Base-by-base conservation (phyloP, 2,329 filamentous ascomycete genomes). In the Cyanodermella asteris region DNA sequence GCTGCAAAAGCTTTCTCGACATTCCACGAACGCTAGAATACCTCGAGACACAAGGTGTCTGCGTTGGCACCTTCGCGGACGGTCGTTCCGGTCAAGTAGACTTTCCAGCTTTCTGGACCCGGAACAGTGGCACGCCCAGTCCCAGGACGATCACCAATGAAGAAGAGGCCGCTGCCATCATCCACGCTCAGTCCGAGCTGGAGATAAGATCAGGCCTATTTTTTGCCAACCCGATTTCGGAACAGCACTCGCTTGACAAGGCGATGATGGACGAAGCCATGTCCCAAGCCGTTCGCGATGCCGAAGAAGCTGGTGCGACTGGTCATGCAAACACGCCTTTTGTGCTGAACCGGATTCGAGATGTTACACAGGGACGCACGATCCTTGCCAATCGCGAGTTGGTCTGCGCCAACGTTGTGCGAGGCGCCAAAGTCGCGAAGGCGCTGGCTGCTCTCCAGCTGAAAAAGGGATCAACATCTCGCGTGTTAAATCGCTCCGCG, bases 1-100 rank as follows among this genome's bases (percentile, higher is more conserved):
- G 87, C 9, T 90, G 80, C 53, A 97, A 97, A 53, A 87, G 84
- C 33, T 94, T 97, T 47, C 59, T 97, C 18, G 87, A 97, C 43
- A 81, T 93, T 31, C 70, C 75, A 3, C 63, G 78, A 26, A 97
- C 87, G 0, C 59, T 97, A 5, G 87, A 97, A 52, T 72, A 69
- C 37, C 54, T 74, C 4, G 69, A 74, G 40, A 74, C 69, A 0
- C 61, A 72, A 32, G 57, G 57, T 61, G 81, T 80, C 13, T 62
- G 72, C 18, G 81, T 93, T 1, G 75, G 70, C 4, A 94, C 87
- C 3, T 97, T 94, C 52, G 72, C 80, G 13, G 78, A 91, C 47
- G 78, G 76, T 1, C 64, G 77, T 18, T 49, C 53, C 14, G 73
- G 69, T 2, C 51, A 61, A 5, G 63, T 93, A 20, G 74, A 91